These are phyloP conservation scores for Zarea fungicola DNA, from an alignment of 2,329 filamentous ascomycete species.

Conservation along the genomic window DNA sequence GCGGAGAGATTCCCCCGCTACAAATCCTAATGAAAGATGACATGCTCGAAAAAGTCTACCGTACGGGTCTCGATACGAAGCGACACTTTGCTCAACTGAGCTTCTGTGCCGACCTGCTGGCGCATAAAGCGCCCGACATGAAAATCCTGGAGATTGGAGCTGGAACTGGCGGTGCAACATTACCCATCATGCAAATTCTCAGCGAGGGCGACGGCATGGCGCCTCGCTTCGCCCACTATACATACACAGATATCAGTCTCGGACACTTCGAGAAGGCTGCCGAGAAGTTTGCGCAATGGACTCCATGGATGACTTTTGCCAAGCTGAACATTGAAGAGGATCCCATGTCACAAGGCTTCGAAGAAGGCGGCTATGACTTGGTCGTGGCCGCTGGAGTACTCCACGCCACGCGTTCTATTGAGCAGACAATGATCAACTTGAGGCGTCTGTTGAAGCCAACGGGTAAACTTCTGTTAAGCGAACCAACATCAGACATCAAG, in stretches of 20 bases:
- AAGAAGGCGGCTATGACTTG: neutral
- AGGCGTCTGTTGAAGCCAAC: neutral
- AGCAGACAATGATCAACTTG: neutral
- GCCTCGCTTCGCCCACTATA: neutral
- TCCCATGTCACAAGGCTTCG: neutral
- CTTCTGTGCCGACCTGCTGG: neutral
- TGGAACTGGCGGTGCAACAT: neutral
- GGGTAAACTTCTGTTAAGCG: neutral
- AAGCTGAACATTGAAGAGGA: neutral
- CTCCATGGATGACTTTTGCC: neutral
- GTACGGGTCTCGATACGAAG: neutral
- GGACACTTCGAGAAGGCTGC: neutral
- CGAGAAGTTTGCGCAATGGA: neutral
- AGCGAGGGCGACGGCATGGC: neutral
- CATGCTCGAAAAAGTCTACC: neutral
- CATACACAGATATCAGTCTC: neutral
- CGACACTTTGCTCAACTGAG: neutral
- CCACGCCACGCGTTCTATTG: neutral
- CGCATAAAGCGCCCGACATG: neutral
- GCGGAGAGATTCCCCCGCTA: neutral
- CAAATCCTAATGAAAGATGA: neutral
- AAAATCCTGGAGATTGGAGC: neutral
- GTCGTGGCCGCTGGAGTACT: neutral
- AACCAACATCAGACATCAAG: neutral
- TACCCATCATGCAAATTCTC: neutral